phyloP scores from a whole-genome alignment of 2,329 filamentous ascomycete species.

The Fusarium sp. region DNA sequence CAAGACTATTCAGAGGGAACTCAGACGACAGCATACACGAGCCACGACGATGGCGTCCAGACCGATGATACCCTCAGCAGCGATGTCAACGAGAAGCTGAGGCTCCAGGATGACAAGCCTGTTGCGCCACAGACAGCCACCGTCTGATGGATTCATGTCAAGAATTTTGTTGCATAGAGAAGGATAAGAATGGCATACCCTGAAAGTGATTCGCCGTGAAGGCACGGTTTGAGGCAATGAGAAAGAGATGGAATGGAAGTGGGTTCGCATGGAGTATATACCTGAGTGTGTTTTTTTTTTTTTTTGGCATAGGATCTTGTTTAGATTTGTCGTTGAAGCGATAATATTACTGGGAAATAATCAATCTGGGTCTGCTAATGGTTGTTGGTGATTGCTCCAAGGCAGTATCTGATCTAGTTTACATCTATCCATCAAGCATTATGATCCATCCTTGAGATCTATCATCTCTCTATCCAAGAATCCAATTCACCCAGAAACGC shows the following conservation, averaged over 20 bases:
- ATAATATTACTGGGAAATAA: constrained; percentile 8
- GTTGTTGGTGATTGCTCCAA: background rate
- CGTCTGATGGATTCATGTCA: constrained; percentile 9
- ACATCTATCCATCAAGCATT: background rate
- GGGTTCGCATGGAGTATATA: constrained; percentile 13
- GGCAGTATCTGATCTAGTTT: background rate
- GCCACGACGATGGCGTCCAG: constrained; percentile 41
- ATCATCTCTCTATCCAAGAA: background rate
- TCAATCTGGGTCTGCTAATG: background rate
- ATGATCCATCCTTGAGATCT: background rate
- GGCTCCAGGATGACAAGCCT: constrained; percentile 41
- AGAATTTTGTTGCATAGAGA: constrained; percentile 19
- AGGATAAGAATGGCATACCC: constrained; percentile 29
- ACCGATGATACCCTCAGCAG: constrained; percentile 44
- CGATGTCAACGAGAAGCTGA: constrained; percentile 47
- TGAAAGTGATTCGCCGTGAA: background rate
- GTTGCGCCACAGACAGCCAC: constrained; percentile 18
- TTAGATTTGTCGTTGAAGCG: constrained; percentile 18
- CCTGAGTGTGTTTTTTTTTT: constrained; percentile 4
- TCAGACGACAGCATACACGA: constrained; percentile 27
- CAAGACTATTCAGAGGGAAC: constrained; percentile 41
- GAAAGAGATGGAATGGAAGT: constrained; percentile 7
- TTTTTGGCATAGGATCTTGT: constrained; percentile 10
- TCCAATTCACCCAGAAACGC: background rate
- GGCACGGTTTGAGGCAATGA: background rate